Conservation (phyloP, 148 eudicot genomes). For the Arbutus unedo region DNA sequence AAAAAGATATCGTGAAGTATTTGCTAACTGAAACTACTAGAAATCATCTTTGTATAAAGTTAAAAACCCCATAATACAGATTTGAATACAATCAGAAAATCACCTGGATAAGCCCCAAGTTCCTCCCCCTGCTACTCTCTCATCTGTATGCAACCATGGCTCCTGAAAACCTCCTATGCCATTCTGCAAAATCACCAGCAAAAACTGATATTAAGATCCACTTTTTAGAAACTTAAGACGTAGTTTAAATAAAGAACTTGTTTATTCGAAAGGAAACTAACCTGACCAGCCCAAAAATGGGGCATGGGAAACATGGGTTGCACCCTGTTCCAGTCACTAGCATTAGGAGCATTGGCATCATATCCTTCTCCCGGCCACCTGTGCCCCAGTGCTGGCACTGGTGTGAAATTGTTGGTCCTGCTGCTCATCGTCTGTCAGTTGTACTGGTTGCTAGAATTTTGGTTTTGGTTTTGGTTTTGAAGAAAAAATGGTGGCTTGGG, state of each 20-base stretch:
- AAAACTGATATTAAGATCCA: neutral
- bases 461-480: neutral
- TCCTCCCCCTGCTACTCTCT: slow-evolving; percentile 5
- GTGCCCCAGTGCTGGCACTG: neutral
- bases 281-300: neutral
- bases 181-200: slow-evolving; percentile 10
- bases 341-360: neutral
- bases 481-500: neutral
- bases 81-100: neutral
- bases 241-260: no score
- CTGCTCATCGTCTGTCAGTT: slow-evolving; percentile 5
- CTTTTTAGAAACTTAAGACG: neutral
- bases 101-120: slow-evolving; percentile 29
- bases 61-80: neutral
- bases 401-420: slow-evolving; percentile 2
- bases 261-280: neutral
- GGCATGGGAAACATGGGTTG: neutral
- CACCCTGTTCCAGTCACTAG: neutral
- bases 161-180: slow-evolving; percentile 11
- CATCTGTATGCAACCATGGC: slow-evolving; percentile 20
- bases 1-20: neutral
- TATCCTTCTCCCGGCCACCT: neutral
- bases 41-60: neutral
- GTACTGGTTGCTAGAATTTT: neutral
- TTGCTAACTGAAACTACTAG: neutral